Percentiles rank a stretch among this genome's conserved stretches.
phyloP scores from a whole-genome alignment of 2,329 filamentous ascomycete species.

The Arthrobotrys conoides region DNA sequence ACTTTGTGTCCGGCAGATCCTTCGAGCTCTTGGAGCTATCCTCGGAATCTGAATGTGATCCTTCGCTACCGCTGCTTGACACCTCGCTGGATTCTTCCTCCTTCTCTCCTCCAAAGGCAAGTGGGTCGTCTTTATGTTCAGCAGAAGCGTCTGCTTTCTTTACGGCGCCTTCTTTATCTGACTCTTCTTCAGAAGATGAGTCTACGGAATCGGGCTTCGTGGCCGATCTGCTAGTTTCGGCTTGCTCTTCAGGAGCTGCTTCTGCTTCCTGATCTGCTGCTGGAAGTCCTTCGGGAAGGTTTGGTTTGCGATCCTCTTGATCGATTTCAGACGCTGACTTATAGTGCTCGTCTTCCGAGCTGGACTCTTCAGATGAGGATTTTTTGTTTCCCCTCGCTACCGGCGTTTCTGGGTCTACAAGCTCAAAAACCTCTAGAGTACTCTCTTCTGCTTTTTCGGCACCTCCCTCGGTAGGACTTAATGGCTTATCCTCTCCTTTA shows the following conservation, averaged over 20 bases:
- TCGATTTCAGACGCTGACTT: slow-evolving; percentile 55
- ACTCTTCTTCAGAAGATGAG: slow-evolving; percentile 51
- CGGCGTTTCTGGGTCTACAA: slow-evolving; percentile 25
- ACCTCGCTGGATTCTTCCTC: slow-evolving; percentile 38
- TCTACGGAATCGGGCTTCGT: slow-evolving; percentile 48
- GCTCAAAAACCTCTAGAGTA: slow-evolving; percentile 27
- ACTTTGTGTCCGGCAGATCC: slow-evolving; percentile 30
- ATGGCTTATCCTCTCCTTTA: slow-evolving; percentile 29
- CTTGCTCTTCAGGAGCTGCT: slow-evolving; percentile 36
- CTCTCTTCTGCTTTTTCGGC: slow-evolving; percentile 16
- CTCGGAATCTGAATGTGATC: slow-evolving; percentile 47
- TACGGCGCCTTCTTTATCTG: slow-evolving; percentile 28
- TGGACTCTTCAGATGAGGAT: slow-evolving; percentile 46
- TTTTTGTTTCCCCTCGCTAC: slow-evolving; percentile 14
- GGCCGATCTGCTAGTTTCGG: background rate
- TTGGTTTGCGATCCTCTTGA: slow-evolving; percentile 26
- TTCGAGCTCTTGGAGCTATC: slow-evolving; percentile 47
- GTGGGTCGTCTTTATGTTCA: slow-evolving; percentile 48
- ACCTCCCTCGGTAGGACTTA: background rate
- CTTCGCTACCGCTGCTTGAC: slow-evolving; percentile 48
- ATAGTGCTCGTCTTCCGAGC: slow-evolving; percentile 50
- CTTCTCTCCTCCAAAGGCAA: slow-evolving; percentile 49
- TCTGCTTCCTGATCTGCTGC: slow-evolving; percentile 40
- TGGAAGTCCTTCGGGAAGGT: slow-evolving; percentile 36
- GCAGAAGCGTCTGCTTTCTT: slow-evolving; percentile 2